phyloP scores from a whole-genome alignment of 106 monocot genomes.

The Triglochin maritima region DNA sequence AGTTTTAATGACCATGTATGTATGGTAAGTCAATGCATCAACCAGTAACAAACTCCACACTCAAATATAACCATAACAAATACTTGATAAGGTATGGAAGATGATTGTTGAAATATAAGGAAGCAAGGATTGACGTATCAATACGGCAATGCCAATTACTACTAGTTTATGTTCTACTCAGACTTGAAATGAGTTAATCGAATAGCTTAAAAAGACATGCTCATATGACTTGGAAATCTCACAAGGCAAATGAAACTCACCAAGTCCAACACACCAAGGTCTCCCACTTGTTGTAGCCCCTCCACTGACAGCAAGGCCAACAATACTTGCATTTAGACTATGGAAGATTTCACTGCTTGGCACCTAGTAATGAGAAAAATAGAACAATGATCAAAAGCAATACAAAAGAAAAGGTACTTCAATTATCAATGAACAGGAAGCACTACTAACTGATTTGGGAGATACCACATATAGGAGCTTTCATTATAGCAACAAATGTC shows the following conservation, averaged over 20 bases:
- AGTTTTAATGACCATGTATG: no score
- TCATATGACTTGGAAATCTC: not conserved
- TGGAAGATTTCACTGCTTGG: constrained; percentile 61
- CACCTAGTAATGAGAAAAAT: constrained; percentile 28
- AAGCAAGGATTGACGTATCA: no score
- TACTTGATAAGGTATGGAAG: no score
- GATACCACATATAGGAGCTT: not conserved
- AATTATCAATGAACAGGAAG: not conserved
- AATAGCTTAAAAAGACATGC: no score
- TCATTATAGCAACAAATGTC: no score
- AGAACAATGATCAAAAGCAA: constrained; percentile 2
- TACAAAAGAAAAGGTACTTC: not conserved
- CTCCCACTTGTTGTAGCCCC: constrained; percentile 9
- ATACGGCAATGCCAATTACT: no score
- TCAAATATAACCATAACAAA: no score
- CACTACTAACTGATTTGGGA: not conserved
- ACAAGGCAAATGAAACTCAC: constrained; percentile 23
- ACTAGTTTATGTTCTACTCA: no score
- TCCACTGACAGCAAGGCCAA: constrained; percentile 60
- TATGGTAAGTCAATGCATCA: no score
- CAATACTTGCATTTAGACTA: constrained; percentile 84
- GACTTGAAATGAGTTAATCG: no score
- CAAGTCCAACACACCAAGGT: constrained; percentile 83
- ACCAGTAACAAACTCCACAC: no score
- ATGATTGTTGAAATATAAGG: no score